These are phyloP conservation scores for Artomyces pyxidatus DNA, from an alignment of 768 basidiomycete species.

Conservation along the genomic window DNA sequence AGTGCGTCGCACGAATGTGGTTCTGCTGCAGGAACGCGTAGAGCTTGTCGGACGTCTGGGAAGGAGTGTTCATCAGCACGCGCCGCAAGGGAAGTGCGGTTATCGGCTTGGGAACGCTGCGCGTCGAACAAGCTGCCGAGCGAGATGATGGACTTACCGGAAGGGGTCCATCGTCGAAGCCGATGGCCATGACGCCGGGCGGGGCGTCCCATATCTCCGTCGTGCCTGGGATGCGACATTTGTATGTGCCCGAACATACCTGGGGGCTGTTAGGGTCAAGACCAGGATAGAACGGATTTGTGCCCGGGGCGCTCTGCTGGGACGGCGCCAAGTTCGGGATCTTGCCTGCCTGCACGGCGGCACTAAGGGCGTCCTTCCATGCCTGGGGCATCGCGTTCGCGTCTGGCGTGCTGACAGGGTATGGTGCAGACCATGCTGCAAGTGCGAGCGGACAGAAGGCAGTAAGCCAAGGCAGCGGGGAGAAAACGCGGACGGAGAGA, in stretches of 20 bases:
- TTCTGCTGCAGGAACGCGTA: conserved; percentile 32
- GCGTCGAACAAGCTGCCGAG: background rate
- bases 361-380: conserved; percentile 34
- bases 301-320: conserved; percentile 18
- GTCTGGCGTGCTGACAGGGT: conserved; percentile 25
- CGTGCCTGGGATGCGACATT: conserved; percentile 24
- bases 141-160: conserved; percentile 4
- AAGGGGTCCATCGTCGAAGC: conserved; percentile 32
- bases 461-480: background rate
- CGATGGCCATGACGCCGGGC: conserved; percentile 26
- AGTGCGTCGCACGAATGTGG: conserved; percentile 34
- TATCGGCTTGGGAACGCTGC: too few species aligned
- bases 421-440: conserved; percentile 26
- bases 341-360: conserved; percentile 25
- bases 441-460: background rate
- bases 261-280: conserved; percentile 16
- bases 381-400: conserved; percentile 25
- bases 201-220: conserved; percentile 29
- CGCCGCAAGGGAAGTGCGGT: too few species aligned
- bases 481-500: background rate
- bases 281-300: conserved; percentile 12
- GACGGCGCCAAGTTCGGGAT: conserved; percentile 30
- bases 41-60: conserved; percentile 20
- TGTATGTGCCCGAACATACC: conserved; percentile 30
- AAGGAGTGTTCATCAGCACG: too few species aligned